Conservation (phyloP, 2,329 filamentous ascomycete genomes). For the Paracoccidioides lutzii region DNA sequence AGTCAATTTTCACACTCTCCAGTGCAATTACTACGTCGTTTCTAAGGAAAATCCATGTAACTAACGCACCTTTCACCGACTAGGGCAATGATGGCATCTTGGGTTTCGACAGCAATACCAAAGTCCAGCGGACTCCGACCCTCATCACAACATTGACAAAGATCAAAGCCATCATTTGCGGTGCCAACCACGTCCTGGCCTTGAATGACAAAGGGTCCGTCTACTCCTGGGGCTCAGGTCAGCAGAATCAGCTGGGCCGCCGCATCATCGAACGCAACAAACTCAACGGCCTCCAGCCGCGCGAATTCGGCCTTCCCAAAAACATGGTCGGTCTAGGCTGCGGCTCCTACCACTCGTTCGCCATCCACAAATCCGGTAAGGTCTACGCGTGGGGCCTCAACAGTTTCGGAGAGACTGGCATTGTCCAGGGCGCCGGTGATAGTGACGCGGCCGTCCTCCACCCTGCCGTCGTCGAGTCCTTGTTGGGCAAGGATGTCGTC, state of each 20-base stretch:
- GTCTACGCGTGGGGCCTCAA: conserved; percentile 80
- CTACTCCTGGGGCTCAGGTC: conserved; percentile 52
- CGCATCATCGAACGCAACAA: conserved; percentile 48
- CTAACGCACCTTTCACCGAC: not conserved
- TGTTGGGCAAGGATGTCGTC: conserved; percentile 51
- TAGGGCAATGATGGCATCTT: conserved; percentile 52
- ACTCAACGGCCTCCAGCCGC: conserved; percentile 42
- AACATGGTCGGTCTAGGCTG: conserved; percentile 50
- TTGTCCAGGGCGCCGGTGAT: conserved; percentile 49
- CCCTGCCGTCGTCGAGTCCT: conserved; percentile 52
- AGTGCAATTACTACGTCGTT: conserved; percentile 2
- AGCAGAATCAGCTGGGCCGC: conserved; percentile 57
- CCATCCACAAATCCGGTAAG: conserved; percentile 52
- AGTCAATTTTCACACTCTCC: conserved; percentile 14
- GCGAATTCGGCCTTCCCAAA: conserved; percentile 45
- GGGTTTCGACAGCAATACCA: conserved; percentile 39
- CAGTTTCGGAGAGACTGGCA: conserved; percentile 70
- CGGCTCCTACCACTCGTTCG: conserved; percentile 73
- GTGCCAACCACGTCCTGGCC: conserved; percentile 45
- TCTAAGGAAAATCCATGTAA: not conserved
- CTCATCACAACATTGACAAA: conserved; percentile 42
- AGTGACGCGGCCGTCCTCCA: conserved; percentile 60
- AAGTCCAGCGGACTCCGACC: conserved; percentile 34
- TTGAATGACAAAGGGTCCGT: conserved; percentile 47
- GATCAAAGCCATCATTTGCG: conserved; percentile 41